Percentiles rank a stretch among this genome's conserved stretches.
These are phyloP conservation scores for Viridothelium virens DNA, from an alignment of 495 filamentous ascomycete species.

Conservation along the genomic window DNA sequence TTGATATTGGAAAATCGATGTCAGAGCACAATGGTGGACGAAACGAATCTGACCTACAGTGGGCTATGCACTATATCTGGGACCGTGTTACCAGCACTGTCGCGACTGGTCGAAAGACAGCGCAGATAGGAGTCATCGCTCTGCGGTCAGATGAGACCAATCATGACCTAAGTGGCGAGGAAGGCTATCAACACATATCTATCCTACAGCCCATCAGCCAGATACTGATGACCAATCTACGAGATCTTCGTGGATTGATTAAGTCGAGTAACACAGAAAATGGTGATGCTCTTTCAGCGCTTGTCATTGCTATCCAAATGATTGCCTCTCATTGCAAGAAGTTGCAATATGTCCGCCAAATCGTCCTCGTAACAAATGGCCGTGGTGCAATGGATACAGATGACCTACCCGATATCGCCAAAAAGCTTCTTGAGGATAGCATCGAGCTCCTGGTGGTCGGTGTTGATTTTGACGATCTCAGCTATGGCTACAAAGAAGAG, in stretches of 20 bases:
- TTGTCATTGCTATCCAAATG: slow-evolving; percentile 80
- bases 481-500: slow-evolving; percentile 90
- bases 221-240: slow-evolving; percentile 65
- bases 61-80: slow-evolving; percentile 90
- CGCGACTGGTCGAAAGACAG: slow-evolving; percentile 72
- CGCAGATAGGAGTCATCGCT: slow-evolving; percentile 70
- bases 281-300: slow-evolving; percentile 80
- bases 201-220: slow-evolving; percentile 65
- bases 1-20: slow-evolving; percentile 84
- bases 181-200: slow-evolving; percentile 69
- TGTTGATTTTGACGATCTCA: slow-evolving; percentile 87
- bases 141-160: slow-evolving; percentile 69
- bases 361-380: slow-evolving; percentile 80
- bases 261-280: slow-evolving; percentile 57
- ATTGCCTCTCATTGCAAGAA: slow-evolving; percentile 75
- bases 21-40: slow-evolving; percentile 66
- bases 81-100: slow-evolving; percentile 85
- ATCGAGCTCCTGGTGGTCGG: slow-evolving; percentile 78
- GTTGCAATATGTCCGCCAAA: slow-evolving; percentile 77
- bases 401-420: slow-evolving; percentile 56
- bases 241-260: slow-evolving; percentile 53
- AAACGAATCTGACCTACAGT: slow-evolving; percentile 74
- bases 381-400: slow-evolving; percentile 59
- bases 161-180: slow-evolving; percentile 55
- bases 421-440: slow-evolving; percentile 60